Percentiles rank a stretch among this genome's conserved stretches.
These are phyloP conservation scores for Pterulicium gracile DNA, from an alignment of 1,284 basidiomycete species.

Conservation along the genomic window DNA sequence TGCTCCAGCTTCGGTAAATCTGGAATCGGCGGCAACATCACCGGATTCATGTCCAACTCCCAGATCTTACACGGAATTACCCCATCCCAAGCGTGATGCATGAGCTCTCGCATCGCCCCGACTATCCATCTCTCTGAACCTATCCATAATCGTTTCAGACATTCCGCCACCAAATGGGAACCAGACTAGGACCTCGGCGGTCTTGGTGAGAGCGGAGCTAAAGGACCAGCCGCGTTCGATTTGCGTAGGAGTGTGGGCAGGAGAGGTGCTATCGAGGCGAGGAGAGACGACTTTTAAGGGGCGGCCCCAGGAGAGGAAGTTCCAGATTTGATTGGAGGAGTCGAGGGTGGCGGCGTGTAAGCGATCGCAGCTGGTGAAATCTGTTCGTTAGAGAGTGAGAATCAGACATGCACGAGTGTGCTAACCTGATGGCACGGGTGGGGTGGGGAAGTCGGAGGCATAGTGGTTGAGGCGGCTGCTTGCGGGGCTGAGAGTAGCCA, in stretches of 20 bases:
- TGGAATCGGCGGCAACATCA: conserved; percentile 43
- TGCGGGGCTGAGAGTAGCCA: conserved; percentile 45
- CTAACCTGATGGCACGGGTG: conserved; percentile 53
- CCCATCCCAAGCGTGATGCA: conserved; percentile 21
- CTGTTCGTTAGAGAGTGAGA: too few relatives aligned
- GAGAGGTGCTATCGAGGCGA: conserved; percentile 30
- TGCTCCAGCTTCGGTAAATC: conserved; percentile 27
- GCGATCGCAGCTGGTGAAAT: conserved; percentile 51
- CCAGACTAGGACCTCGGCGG: conserved; percentile 66
- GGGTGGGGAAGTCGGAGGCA: conserved; percentile 44
- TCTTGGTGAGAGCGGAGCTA: conserved; percentile 56
- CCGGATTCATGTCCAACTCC: conserved; percentile 42
- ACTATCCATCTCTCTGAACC: conserved; percentile 35
- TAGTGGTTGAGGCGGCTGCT: conserved; percentile 39
- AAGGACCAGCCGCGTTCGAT: conserved; percentile 77
- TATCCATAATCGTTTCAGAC: conserved; percentile 23
- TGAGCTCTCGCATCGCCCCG: conserved; percentile 25
- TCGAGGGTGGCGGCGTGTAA: conserved; percentile 63
- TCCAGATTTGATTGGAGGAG: conserved; percentile 49
- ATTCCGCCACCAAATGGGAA: conserved; percentile 51
- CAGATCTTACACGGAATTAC: conserved; percentile 51
- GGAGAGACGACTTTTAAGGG: conserved; percentile 52
- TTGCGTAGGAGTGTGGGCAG: conserved; percentile 46
- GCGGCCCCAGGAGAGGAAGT: conserved; percentile 61
- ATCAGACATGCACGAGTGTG: conserved; percentile 2